A percentile compares a stretch with the other conserved stretches of the same genome.
phyloP scores from a whole-genome alignment of 139 green algal genomes.

The Pleodorina starrii region DNA sequence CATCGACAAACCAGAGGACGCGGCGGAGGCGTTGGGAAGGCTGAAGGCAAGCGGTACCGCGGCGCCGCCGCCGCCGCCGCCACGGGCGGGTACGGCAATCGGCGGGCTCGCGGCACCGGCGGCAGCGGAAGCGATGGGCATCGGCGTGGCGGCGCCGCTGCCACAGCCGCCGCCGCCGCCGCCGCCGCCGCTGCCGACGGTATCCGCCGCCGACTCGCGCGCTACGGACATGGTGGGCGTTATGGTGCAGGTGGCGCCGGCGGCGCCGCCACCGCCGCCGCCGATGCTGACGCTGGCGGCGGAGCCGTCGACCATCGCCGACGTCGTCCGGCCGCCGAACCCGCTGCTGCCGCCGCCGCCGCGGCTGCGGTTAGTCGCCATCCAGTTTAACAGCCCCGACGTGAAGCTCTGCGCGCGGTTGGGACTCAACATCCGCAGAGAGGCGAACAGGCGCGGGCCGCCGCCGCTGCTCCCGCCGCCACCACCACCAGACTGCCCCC shows the following conservation, averaged over 20 bases:
- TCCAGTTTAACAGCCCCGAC: conserved; percentile 5
- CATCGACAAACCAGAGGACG: too few species aligned
- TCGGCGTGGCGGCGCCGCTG: not conserved
- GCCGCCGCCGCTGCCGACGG: not conserved
- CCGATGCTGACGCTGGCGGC: not conserved
- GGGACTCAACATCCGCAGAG: not conserved
- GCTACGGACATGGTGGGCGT: not conserved
- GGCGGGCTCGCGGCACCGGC: not conserved
- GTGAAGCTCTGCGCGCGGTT: conserved; percentile 33
- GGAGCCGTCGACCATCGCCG: not conserved
- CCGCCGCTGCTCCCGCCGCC: not conserved
- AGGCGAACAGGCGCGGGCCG: conserved; percentile 1
- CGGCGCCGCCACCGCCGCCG: not conserved
- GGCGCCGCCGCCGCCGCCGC: not conserved
- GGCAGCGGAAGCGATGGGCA: not conserved
- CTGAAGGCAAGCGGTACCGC: not conserved
- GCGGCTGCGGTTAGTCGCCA: not conserved
- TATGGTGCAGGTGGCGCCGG: not conserved
- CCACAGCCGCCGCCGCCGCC: not conserved
- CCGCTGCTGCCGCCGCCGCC: not conserved
- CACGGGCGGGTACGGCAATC: not conserved
- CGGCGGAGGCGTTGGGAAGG: not conserved
- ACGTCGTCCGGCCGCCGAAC: too few species aligned
- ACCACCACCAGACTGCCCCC: not conserved
- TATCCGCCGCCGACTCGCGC: not conserved